phyloP scores from a whole-genome alignment of 2,329 filamentous ascomycete species.

The Calonectria fujianensis region DNA sequence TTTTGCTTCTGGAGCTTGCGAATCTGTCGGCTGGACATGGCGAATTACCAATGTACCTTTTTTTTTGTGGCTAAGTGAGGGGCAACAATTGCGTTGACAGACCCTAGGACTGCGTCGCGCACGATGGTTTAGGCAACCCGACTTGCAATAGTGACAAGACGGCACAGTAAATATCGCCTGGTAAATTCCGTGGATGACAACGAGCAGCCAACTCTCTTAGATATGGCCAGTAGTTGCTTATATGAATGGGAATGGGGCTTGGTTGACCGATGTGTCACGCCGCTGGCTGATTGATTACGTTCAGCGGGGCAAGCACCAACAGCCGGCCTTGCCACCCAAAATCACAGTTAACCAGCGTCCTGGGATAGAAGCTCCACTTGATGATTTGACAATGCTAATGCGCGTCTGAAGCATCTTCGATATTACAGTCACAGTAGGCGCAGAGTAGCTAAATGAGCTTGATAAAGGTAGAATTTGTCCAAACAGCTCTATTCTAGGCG shows the following conservation, averaged over 20 bases:
- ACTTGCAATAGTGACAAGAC: neutral
- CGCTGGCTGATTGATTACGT: constrained; percentile 49
- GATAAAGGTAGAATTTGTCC: constrained; percentile 44
- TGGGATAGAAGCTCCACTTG: neutral
- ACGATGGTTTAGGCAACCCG: neutral
- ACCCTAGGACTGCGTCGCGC: neutral
- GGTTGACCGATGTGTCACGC: constrained; percentile 48
- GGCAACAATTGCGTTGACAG: constrained; percentile 21
- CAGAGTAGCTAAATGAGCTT: constrained; percentile 39
- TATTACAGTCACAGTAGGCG: neutral
- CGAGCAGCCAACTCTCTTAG: neutral
- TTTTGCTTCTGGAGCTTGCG: constrained; percentile 72
- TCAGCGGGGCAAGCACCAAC: constrained; percentile 46
- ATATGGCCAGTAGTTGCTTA: neutral
- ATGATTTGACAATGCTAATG: neutral
- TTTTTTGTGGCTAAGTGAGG: constrained; percentile 40
- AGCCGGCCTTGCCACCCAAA: constrained; percentile 8
- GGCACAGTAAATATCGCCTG: neutral
- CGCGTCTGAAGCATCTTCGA: too few species aligned
- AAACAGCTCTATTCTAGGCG: constrained; percentile 11
- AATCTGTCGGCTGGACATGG: constrained; percentile 72
- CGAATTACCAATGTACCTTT: constrained; percentile 37
- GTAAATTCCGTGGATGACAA: neutral
- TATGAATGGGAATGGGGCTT: neutral
- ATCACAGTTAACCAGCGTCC: neutral